Conservation (phyloP, 2,329 filamentous ascomycete genomes). For the Aspergillus neotritici region DNA sequence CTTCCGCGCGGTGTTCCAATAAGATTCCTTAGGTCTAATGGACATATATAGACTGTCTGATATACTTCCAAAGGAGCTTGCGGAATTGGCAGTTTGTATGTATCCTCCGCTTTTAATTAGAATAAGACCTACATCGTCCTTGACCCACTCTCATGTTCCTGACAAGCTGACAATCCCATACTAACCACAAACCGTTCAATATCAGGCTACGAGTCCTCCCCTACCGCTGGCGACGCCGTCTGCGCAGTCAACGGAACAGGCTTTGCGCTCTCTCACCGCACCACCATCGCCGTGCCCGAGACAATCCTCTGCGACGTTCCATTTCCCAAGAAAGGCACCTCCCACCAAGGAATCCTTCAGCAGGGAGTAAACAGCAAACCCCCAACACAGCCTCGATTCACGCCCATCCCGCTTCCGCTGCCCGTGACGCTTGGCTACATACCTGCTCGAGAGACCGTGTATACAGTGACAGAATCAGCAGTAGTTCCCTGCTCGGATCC, state of each 20-base stretch:
- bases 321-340: no score
- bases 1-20: no score
- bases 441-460: no score
- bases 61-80: conserved; percentile 12
- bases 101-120: neutral
- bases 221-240: conserved; percentile 15
- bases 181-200: neutral
- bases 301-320: conserved; percentile 9
- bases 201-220: conserved; percentile 14
- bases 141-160: no score
- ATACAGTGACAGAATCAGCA: no score
- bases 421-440: no score
- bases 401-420: no score
- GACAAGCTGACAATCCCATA: neutral
- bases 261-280: conserved; percentile 8
- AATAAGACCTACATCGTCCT: no score
- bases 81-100: conserved; percentile 15
- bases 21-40: neutral
- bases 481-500: no score
- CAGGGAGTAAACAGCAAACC: no score
- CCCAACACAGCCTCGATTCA: no score
- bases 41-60: conserved; percentile 7
- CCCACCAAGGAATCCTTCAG: no score
- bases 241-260: conserved; percentile 25
- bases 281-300: conserved; percentile 9